Evolutionary conservation across 352 stramenopile species (phyloP), one percentile per base, ranked within the genome.

Genomic region (Pythium phragmiticola): DNA sequence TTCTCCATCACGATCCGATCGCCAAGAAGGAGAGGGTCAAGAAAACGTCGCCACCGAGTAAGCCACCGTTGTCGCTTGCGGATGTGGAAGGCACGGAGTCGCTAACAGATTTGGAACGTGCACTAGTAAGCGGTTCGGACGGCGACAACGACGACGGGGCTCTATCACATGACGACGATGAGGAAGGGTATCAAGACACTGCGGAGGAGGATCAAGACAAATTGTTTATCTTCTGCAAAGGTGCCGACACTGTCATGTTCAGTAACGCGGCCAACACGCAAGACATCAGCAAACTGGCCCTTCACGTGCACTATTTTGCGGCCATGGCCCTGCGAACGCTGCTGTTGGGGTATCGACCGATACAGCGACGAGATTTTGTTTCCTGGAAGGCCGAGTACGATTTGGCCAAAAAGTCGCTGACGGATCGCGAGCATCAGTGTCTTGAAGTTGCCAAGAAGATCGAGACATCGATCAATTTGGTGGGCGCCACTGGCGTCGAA

Each of bases 401-500:
- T 41, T 49, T 78, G 13, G 84, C 82, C 14, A 82, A 85, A 26
- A 89, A 83, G 52, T 86, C 80, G 1, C 65, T 92, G 6, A 71
- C 74, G 3, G 81, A 89, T 42, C 80, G 85, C 5, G 79, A 92
- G 30, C 71, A 82, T 17, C 58, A 77, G 7, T 90, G 85, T 52
- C 68, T 93, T 1, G 80, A 91, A 57, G 82, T 89, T 1, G 82
- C 86, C 3, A 82, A 76, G 53, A 70, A 84, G 30, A 84, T 96
- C n/a, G 88, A 96, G 36, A 89, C 74, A 9, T 78, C 79, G 0
- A 82, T 98, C 7, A 89, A 93, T 9, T 78, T 99, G 34, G 73
- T 99, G 3, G 97, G 97, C 19, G 96, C 96, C 17, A 99, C 95
- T 2, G 97, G 95, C 0, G 98, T 99, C 23, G 97, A 99, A 82